Evolutionary conservation across 2,329 filamentous ascomycete species (phyloP), one percentile per base, ranked within the genome.

Genomic region (Aspergillus chevalieri): DNA sequence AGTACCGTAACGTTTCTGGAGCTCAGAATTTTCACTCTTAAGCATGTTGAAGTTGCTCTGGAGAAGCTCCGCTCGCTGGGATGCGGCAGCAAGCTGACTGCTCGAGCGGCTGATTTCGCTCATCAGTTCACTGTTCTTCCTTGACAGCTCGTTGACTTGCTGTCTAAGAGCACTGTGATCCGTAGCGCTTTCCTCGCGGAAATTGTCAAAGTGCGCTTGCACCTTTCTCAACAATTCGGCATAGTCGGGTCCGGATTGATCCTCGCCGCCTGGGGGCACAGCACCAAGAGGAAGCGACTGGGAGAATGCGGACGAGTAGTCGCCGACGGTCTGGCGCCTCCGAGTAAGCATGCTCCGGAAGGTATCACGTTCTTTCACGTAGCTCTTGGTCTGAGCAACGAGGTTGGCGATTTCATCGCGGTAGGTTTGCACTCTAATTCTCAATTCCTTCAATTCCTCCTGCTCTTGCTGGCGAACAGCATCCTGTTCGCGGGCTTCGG

Each of bases 281-380:
- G 71, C 70, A 45, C 73, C 74, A 36, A 81, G 78, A 51, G 85
- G 82, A 28, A 86, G 72, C 15, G 87, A 87, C 58, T 85, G 83
- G 1, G 86, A 88, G 63, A 94, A 84, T 45, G 84, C 77, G 1
- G 84, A 84, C 14, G 80, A 78, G 39, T 65, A 80, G 65, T 64
- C 79, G 65, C 64, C 79, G 62, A 63, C 77, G 66, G 72, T 84
- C 69, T 83, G 80, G 15, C 83, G 82, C 50, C 83, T 79, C 54
- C 93, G 87, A 57, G 92, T 87, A 26, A 96, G 80, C 76, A 97
- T 91, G 47, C 91, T 89, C 19, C 92, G 85, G 84, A 96, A 97
- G 82, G 96, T 96, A 65, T 98, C 92, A 54, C 93, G 85, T 72
- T 98, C 93, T 61, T 90, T 89, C 65, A 93, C 89, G 67, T 95